These are phyloP conservation scores for Apiotrichum veenhuisii DNA, from an alignment of 1,284 basidiomycete genomes.

Conservation along the genomic window DNA sequence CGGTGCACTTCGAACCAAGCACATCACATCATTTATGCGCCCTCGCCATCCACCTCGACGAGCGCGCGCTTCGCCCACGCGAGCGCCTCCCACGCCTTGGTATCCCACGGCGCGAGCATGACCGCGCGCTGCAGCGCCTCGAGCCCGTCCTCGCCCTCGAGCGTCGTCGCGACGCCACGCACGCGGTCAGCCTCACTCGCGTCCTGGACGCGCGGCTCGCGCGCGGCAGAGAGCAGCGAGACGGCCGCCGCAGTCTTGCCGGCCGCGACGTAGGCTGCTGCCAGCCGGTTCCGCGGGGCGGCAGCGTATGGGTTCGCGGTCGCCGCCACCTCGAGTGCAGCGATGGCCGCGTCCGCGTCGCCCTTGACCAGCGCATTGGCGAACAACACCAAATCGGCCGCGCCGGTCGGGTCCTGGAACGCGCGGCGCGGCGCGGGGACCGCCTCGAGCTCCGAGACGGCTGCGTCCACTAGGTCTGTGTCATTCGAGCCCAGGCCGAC, in stretches of 20 bases:
- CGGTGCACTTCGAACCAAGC: too few relatives aligned
- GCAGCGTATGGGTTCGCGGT: conserved; percentile 5
- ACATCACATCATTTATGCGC: too few relatives aligned
- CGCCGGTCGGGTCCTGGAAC: conserved; percentile 29
- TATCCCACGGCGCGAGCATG: conserved; percentile 63
- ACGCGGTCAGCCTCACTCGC: conserved; percentile 25
- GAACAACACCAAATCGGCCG: conserved; percentile 33
- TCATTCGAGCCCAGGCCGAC: conserved; percentile 80
- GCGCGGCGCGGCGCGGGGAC: conserved; percentile 19
- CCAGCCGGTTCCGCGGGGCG: conserved; percentile 21
- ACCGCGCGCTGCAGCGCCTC: conserved; percentile 62
- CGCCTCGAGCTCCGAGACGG: conserved; percentile 69
- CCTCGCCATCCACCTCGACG: conserved; percentile 16
- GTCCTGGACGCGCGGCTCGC: conserved; percentile 21
- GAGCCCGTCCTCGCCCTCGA: conserved; percentile 30
- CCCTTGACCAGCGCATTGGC: conserved; percentile 22
- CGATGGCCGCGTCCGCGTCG: conserved; percentile 16
- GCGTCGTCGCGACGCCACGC: conserved; percentile 27
- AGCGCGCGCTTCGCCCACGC: conserved; percentile 32
- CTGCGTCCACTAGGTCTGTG: conserved; percentile 76
- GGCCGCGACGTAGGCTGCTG: conserved; percentile 23
- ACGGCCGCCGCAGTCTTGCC: conserved; percentile 36
- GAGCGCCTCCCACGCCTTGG: conserved; percentile 55
- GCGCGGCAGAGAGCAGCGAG: conserved; percentile 20
- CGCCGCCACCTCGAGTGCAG: conserved; percentile 17